phyloP scores from a whole-genome alignment of 805 yeast species.

The Lipomyces oligophaga region DNA sequence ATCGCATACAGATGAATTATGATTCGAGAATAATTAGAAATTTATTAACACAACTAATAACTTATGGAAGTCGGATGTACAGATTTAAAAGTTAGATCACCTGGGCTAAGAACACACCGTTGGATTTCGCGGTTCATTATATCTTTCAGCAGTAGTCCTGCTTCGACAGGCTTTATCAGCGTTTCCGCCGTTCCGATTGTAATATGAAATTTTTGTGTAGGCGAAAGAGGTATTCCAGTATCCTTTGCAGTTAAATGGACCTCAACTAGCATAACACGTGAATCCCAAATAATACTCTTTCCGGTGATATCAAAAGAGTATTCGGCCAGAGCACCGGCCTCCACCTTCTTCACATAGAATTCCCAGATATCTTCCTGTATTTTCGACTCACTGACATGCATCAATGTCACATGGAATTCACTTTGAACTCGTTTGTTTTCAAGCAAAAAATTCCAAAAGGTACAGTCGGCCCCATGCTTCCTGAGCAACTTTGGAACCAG shows the following conservation, averaged over 20 bases:
- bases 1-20: too few species aligned
- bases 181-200: slow-evolving; percentile 61
- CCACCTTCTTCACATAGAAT: slow-evolving; percentile 8
- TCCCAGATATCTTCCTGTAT: slow-evolving; percentile 20
- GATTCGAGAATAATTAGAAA: too few species aligned
- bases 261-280: slow-evolving; percentile 36
- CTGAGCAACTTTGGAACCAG: slow-evolving; percentile 17
- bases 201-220: slow-evolving; percentile 57
- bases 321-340: slow-evolving; percentile 1
- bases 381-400: slow-evolving; percentile 41
- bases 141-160: slow-evolving; percentile 40
- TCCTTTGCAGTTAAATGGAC: slow-evolving; percentile 46
- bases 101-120: too few species aligned
- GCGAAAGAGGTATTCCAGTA: slow-evolving; percentile 32
- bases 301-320: slow-evolving; percentile 5
- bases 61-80: too few species aligned
- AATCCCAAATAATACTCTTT: slow-evolving; percentile 8
- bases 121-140: too few species aligned
- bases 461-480: slow-evolving; percentile 12
- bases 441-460: slow-evolving; percentile 24
- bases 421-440: slow-evolving; percentile 44
- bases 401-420: slow-evolving; percentile 64
- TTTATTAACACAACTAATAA: too few species aligned
- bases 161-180: slow-evolving; percentile 48
- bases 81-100: too few species aligned